Base-by-base conservation (phyloP, 805 yeast genomes). In the Grigorovia yakushimaensis region DNA sequence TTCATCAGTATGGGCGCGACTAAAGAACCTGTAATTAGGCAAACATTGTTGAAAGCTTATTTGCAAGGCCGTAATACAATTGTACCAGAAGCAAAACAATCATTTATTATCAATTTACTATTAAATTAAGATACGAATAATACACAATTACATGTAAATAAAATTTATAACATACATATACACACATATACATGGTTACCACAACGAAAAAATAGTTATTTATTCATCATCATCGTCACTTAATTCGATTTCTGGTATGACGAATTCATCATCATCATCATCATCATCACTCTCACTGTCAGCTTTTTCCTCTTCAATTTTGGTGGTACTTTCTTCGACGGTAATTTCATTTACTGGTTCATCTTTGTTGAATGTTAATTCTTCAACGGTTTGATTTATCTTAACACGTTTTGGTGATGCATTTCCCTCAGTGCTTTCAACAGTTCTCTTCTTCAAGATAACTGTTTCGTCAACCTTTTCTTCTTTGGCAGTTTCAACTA, bases 41-140 rank as follows among this genome's bases (percentile, higher is more conserved):
- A 79, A 51, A 68, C 82, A n/a, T 68, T 89, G 47, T 78, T 88
- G 53, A 68, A 84, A 53, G 87, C 82, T 63, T 89, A 91, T 62
- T 66, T 88, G 55, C n/a, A n/a, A n/a, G n/a, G 9, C 10, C 33
- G 9, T 7, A 7, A 15, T 7, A 27, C 33, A 27, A 27, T 5
- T 4, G 9, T 5, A n/a, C n/a, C n/a, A n/a, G n/a, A n/a, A n/a
- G n/a, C n/a, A n/a, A n/a, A n/a, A n/a, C n/a, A n/a, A n/a, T n/a
- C n/a, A n/a, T n/a, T n/a, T n/a, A n/a, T n/a, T n/a, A n/a, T n/a
- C n/a, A n/a, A n/a, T n/a, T n/a, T n/a, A n/a, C n/a, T n/a, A n/a
- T n/a, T 7, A 27, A 7, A 27, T 27, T 27, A 27, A 15, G 9
- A 27, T 15, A 27, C 33, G 10, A 27, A 24, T n/a, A n/a, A n/a